Percentiles rank a stretch among this genome's conserved stretches.
phyloP scores from a whole-genome alignment of 805 yeast genomes.

The Geotrichum ghanense region DNA sequence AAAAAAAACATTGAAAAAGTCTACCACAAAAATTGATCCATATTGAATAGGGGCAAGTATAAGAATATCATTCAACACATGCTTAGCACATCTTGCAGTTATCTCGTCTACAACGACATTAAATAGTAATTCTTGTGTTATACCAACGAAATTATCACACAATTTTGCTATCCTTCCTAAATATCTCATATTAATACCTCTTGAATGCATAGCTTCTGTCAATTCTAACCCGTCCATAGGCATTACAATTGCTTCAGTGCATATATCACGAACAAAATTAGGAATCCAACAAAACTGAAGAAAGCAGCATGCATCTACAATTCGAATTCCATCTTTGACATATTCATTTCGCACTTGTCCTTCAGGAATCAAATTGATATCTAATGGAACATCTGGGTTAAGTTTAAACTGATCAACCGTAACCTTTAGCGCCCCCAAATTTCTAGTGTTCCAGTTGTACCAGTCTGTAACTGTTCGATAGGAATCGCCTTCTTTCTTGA shows the following conservation, averaged over 20 bases:
- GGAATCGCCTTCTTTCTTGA: background rate
- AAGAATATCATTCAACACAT: slow-evolving; percentile 45
- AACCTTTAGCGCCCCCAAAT: background rate
- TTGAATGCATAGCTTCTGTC: slow-evolving; percentile 53
- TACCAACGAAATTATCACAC: slow-evolving; percentile 24
- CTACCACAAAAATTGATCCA: slow-evolving; percentile 26
- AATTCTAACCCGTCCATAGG: slow-evolving; percentile 82
- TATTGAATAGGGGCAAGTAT: slow-evolving; percentile 32
- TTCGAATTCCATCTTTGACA: slow-evolving; percentile 40
- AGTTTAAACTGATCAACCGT: slow-evolving; percentile 34
- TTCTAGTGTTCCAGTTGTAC: background rate
- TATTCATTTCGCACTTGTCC: slow-evolving; percentile 28
- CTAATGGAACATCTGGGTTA: slow-evolving; percentile 65
- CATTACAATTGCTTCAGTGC: slow-evolving; percentile 36
- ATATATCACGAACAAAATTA: slow-evolving; percentile 45
- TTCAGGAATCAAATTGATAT: slow-evolving; percentile 18
- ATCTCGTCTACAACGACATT: slow-evolving; percentile 42
- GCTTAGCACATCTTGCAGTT: slow-evolving; percentile 71
- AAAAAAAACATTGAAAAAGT: slow-evolving; percentile 27
- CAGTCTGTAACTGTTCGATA: background rate
- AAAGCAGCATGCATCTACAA: background rate
- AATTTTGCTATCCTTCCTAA: slow-evolving; percentile 50
- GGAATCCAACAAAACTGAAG: slow-evolving; percentile 31
- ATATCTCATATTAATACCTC: slow-evolving; percentile 84
- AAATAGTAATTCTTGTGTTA: slow-evolving; percentile 36